Evolutionary conservation across 495 filamentous ascomycete genomes (phyloP).

Genomic region (Podospora australis): DNA sequence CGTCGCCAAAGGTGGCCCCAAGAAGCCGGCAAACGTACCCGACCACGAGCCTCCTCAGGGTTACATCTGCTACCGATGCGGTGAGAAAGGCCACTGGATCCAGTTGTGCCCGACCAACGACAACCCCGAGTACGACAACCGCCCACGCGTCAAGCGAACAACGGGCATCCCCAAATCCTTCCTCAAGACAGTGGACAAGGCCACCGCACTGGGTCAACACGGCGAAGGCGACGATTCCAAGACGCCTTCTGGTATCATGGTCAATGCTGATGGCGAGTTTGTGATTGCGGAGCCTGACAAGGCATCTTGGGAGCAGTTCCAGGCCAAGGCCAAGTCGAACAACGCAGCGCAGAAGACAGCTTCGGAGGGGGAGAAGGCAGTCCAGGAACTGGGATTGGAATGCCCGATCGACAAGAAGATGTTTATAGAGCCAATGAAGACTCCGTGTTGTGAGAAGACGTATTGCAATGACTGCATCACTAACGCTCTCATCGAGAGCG

Average conservation of each 20-base stretch:
- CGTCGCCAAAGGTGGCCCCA: conserved; percentile 44
- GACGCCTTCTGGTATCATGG: conserved; percentile 81
- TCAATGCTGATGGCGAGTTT: conserved; percentile 94
- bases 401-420: conserved; percentile 94
- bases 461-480: conserved; percentile 99
- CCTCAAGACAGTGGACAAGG: conserved; percentile 88
- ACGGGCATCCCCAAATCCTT: conserved; percentile 94
- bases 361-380: conserved; percentile 61
- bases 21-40: conserved; percentile 69
- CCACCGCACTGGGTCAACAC: conserved; percentile 64
- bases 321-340: conserved; percentile 82
- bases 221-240: conserved; percentile 67
- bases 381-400: conserved; percentile 80
- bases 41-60: conserved; percentile 86
- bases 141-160: conserved; percentile 84
- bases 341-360: conserved; percentile 68
- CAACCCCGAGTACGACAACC: conserved; percentile 88
- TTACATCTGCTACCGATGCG: conserved; percentile 96
- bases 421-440: conserved; percentile 96
- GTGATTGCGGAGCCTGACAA: conserved; percentile 93
- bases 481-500: conserved; percentile 93
- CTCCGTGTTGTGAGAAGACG: conserved; percentile 92
- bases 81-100: conserved; percentile 98
- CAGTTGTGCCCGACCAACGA: conserved; percentile 95
- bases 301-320: conserved; percentile 91